These are phyloP conservation scores for Penicillium nucicola DNA, from an alignment of 495 filamentous ascomycete genomes.

Conservation along the genomic window DNA sequence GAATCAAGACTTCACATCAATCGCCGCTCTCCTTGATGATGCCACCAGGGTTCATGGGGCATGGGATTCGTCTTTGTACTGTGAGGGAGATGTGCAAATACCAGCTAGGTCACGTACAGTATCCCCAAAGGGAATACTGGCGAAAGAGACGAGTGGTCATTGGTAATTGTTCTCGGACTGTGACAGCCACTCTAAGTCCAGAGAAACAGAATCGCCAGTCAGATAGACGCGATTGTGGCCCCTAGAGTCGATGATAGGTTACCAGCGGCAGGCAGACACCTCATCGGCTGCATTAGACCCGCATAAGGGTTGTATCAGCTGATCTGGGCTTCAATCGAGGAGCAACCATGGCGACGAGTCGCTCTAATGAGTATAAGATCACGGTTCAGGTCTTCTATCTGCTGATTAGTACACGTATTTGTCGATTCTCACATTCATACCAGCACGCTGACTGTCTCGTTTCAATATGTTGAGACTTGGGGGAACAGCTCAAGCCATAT, in stretches of 20 bases:
- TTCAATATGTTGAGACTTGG: no score
- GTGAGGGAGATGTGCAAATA: no score
- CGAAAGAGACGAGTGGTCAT: background rate
- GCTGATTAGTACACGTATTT: no score
- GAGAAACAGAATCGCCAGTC: constrained; percentile 6
- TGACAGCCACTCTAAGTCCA: background rate
- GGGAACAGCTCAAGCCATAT: background rate
- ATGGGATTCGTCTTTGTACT: no score
- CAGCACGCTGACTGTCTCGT: no score
- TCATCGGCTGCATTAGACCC: constrained; percentile 31
- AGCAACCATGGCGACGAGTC: background rate
- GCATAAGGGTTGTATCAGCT: constrained; percentile 35
- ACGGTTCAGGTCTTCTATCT: no score
- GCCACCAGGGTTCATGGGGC: no score
- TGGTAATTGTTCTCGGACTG: background rate
- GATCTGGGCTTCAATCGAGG: constrained; percentile 7
- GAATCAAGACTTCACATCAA: background rate
- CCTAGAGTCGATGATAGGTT: constrained; percentile 8
- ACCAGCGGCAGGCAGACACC: constrained; percentile 10
- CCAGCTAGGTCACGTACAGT: no score
- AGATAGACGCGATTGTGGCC: constrained; percentile 9
- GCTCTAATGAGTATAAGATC: no score
- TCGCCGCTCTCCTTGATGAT: no score
- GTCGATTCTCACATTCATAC: no score
- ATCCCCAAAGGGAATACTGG: background rate